Evolutionary conservation across 768 basidiomycete species (phyloP).

Genomic region (Boletus rubropictus): DNA sequence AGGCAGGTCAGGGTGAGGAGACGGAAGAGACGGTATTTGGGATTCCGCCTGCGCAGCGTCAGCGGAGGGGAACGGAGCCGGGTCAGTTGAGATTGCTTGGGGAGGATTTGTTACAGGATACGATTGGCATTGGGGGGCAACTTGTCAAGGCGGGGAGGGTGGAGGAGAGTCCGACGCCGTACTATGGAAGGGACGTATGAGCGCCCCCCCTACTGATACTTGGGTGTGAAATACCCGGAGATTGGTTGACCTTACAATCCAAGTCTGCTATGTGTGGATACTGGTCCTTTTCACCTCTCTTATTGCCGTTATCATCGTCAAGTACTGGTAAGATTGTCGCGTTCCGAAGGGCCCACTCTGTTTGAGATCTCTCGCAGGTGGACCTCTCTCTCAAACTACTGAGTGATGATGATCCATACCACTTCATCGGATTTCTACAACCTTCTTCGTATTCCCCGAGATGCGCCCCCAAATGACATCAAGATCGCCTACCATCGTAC

Average conservation of each 20-base stretch:
- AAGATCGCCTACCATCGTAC: conserved; percentile 67
- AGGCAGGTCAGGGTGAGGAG: conserved; percentile 11
- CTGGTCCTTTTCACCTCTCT: no score
- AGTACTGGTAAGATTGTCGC: no score
- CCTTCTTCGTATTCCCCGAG: conserved; percentile 46
- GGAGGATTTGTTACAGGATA: conserved; percentile 56
- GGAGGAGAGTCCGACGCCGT: conserved; percentile 65
- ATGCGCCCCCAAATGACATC: conserved; percentile 50
- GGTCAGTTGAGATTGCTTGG: conserved; percentile 53
- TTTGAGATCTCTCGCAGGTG: neutral
- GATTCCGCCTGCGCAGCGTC: conserved; percentile 48
- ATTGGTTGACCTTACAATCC: no score
- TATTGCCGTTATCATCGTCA: no score
- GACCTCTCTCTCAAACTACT: neutral
- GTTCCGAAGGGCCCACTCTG: no score
- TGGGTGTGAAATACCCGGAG: no score
- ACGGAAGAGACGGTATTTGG: conserved; percentile 72
- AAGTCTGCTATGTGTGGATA: no score
- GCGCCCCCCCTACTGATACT: no score
- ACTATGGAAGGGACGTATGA: conserved; percentile 14
- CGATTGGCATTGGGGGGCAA: conserved; percentile 53
- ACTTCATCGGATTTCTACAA: conserved; percentile 48
- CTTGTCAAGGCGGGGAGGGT: conserved; percentile 43
- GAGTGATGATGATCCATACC: neutral
- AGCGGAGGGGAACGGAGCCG: conserved; percentile 21